These are phyloP conservation scores for Scheffersomyces illinoinensis DNA, from an alignment of 1,139 yeast genomes.

Conservation along the genomic window DNA sequence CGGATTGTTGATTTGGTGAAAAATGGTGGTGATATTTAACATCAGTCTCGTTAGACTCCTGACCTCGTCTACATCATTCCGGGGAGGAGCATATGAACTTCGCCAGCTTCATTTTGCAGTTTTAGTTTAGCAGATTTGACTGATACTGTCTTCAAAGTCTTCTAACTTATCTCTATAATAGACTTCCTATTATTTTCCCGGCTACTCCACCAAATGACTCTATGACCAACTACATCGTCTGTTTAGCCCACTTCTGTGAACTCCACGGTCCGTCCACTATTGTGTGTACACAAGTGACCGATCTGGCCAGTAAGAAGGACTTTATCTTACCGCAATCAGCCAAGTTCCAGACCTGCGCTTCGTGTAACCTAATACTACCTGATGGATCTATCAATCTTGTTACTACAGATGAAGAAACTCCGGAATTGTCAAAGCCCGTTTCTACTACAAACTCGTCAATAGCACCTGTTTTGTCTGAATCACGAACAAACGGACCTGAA, in stretches of 20 bases:
- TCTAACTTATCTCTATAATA: neutral
- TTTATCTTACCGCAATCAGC: slow-evolving; percentile 25
- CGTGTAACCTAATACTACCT: slow-evolving; percentile 58
- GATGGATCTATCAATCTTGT: slow-evolving; percentile 27
- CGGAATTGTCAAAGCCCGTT: neutral
- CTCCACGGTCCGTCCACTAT: slow-evolving; percentile 80
- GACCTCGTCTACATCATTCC: neutral
- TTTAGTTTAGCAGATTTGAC: neutral
- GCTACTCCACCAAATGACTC: neutral
- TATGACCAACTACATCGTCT: slow-evolving; percentile 37
- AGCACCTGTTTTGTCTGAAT: neutral
- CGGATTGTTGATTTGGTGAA: neutral
- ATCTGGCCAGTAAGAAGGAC: slow-evolving; percentile 26
- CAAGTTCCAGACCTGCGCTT: slow-evolving; percentile 53
- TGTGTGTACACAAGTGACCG: slow-evolving; percentile 65
- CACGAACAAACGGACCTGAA: neutral
- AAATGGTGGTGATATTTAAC: neutral
- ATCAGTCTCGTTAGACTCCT: neutral
- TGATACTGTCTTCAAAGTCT: neutral
- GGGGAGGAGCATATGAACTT: neutral
- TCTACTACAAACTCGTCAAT: neutral
- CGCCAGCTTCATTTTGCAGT: neutral
- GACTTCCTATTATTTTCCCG: neutral
- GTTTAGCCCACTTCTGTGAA: slow-evolving; percentile 83
- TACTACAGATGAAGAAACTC: slow-evolving; percentile 13